These are phyloP conservation scores for Coniophora puteana DNA, from an alignment of 1,284 basidiomycete species.

Conservation along the genomic window DNA sequence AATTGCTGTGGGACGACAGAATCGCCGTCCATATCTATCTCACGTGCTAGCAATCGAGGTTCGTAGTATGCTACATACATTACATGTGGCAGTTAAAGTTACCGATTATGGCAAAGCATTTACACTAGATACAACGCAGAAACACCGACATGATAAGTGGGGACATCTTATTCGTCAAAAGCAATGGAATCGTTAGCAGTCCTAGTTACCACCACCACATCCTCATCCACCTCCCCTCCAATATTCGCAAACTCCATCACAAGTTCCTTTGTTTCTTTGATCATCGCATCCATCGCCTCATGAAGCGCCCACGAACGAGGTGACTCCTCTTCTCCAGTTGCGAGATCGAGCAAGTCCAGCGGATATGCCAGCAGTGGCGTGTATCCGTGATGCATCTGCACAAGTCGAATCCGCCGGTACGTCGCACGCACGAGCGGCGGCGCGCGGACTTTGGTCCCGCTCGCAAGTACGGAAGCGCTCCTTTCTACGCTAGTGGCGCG, in stretches of 20 bases:
- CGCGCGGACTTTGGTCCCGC: slow-evolving; percentile 43
- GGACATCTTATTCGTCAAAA: too few relatives aligned
- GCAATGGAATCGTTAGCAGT: too few relatives aligned
- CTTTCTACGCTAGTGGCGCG: too few relatives aligned
- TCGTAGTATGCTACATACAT: too few relatives aligned
- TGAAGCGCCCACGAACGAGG: slow-evolving; percentile 49
- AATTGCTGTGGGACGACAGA: too few relatives aligned
- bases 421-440: slow-evolving; percentile 47
- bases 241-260: slow-evolving; percentile 55
- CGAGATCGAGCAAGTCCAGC: slow-evolving; percentile 20
- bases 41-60: too few relatives aligned
- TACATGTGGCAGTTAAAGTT: too few relatives aligned
- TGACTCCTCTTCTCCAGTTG: slow-evolving; percentile 28
- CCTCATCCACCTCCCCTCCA: slow-evolving; percentile 22
- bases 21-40: too few relatives aligned
- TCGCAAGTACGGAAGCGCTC: slow-evolving; percentile 28
- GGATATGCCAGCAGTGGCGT: slow-evolving; percentile 47
- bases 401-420: slow-evolving; percentile 54
- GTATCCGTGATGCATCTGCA: slow-evolving; percentile 63
- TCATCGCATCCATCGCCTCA: slow-evolving; percentile 47
- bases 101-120: too few relatives aligned
- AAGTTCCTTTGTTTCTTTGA: slow-evolving; percentile 50
- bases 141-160: too few relatives aligned
- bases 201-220: slow-evolving; percentile 18
- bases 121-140: too few relatives aligned